A percentile compares a stretch with the other conserved stretches of the same genome.
phyloP scores from a whole-genome alignment of 192 early-diverging fungal genomes.

The Coemansia sp. region DNA sequence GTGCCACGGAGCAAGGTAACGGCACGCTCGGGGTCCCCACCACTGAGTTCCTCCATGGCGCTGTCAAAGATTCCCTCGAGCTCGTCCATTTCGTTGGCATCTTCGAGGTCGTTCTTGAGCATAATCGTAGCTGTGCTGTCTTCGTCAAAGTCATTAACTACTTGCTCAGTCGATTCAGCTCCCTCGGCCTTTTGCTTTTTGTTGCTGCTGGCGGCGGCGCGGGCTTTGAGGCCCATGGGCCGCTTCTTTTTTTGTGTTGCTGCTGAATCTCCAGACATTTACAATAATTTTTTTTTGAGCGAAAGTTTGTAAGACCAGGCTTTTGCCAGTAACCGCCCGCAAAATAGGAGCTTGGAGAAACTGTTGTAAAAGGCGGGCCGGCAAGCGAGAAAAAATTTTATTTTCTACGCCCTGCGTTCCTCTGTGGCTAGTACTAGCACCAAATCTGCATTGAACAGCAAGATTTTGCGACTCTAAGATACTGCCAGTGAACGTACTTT shows the following conservation, averaged over 20 bases:
- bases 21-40: conserved; percentile 31
- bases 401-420: background rate
- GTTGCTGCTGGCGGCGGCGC: conserved; percentile 27
- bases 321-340: background rate
- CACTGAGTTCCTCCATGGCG: conserved; percentile 40
- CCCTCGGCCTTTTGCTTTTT: conserved; percentile 28
- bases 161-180: conserved; percentile 7
- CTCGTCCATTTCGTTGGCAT: conserved; percentile 53
- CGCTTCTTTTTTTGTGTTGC: conserved; percentile 36
- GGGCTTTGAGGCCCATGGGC: conserved; percentile 54
- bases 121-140: conserved; percentile 43
- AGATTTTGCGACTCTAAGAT: background rate
- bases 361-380: background rate
- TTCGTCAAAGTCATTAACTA: conserved; percentile 42
- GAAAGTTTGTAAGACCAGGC: background rate
- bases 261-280: conserved; percentile 11
- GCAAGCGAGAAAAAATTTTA: conserved; percentile 7
- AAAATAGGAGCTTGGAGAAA: background rate
- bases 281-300: background rate
- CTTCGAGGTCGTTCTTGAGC: conserved; percentile 37
- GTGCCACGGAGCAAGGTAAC: conserved; percentile 54
- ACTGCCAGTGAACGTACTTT: conserved; percentile 1
- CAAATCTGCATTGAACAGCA: background rate
- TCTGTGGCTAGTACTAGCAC: conserved; percentile 2
- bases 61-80: conserved; percentile 55